Conservation (phyloP, 1,139 yeast genomes). For the Yamadazyma songkhlaensis region DNA sequence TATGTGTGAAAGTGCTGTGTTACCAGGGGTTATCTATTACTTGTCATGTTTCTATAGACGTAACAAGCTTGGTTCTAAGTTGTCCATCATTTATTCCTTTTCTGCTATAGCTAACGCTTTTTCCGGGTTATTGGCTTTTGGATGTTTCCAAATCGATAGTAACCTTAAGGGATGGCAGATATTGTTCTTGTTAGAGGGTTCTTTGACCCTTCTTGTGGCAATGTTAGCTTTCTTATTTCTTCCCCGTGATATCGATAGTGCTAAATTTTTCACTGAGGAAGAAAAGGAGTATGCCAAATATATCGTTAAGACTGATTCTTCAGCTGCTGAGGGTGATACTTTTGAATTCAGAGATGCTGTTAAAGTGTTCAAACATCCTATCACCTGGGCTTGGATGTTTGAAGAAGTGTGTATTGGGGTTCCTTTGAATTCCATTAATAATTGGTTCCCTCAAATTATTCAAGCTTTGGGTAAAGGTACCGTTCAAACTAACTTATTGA, state of each 20-base stretch:
- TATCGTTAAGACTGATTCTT: conserved; percentile 26
- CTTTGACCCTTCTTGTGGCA: conserved; percentile 54
- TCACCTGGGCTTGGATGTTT: conserved; percentile 27
- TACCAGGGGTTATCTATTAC: conserved; percentile 27
- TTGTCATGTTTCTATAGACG: conserved; percentile 28
- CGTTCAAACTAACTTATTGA: conserved; percentile 26
- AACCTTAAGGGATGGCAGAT: conserved; percentile 55
- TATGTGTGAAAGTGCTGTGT: conserved; percentile 27
- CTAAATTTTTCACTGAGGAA: conserved; percentile 24
- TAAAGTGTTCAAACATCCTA: conserved; percentile 27
- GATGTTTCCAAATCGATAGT: conserved; percentile 20
- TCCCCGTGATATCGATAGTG: conserved; percentile 23
- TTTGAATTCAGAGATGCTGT: conserved; percentile 24
- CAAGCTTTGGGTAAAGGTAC: conserved; percentile 26
- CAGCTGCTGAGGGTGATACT: conserved; percentile 20
- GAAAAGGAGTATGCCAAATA: conserved; percentile 24
- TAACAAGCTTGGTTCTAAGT: conserved; percentile 24
- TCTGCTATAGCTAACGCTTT: conserved; percentile 25
- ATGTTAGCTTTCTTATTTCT: conserved; percentile 36
- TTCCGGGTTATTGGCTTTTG: conserved; percentile 29
- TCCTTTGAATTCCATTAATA: conserved; percentile 46
- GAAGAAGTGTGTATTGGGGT: conserved; percentile 47
- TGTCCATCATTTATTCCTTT: conserved; percentile 26
- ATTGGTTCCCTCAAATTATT: conserved; percentile 43
- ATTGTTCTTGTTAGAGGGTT: conserved; percentile 64